Evolutionary conservation across 2,329 filamentous ascomycete species (phyloP), one percentile per base, ranked within the genome.

Genomic region (Nothophaeocryptopus gaeumannii): DNA sequence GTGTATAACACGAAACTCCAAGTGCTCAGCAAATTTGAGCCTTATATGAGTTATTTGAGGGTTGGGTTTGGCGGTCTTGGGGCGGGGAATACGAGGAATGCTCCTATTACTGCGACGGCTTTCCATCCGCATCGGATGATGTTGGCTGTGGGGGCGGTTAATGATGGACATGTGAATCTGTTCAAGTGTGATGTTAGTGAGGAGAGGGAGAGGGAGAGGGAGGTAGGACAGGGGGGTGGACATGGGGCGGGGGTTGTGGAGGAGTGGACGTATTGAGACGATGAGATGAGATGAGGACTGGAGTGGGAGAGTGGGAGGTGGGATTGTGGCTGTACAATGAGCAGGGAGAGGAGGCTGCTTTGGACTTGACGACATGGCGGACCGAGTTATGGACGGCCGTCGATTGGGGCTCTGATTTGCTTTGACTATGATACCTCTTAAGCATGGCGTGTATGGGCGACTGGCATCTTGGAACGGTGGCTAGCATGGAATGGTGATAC

Each of bases 101-200:
- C 85, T 5, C 87, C 93, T 1, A 95, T 99, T 58, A 85, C 90
- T 2, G 82, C 88, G 32, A 96, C 92, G 8, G 87, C 91, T 0
- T 99, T 97, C 76, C 93, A 99, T 71, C 93, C 93, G 1, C 93
- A 99, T 70, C 83, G 87, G 45, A 91, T 95, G 73, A 85, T 96
- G 70, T 79, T 99, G 54, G 91, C 89, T 32, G 93, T 88, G 63
- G 88, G 91, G 1, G 88, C 90, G 3, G 79, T 89, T 37, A 88
- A 90, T 48, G 91, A 96, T 66, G 83, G 91, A 53, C 88, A 96
- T 67, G 84, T 99, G 64, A 96, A 95, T 67, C 77, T 97, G 26
- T 95, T 92, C 62, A 64, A 63, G 52, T 68, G 66, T 45, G 67
- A 67, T 45, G 60, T 58, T 9, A 42, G 44, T 4, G 59, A 53